phyloP scores from a whole-genome alignment of 2,329 filamentous ascomycete species.

The Corynespora cassiicola region DNA sequence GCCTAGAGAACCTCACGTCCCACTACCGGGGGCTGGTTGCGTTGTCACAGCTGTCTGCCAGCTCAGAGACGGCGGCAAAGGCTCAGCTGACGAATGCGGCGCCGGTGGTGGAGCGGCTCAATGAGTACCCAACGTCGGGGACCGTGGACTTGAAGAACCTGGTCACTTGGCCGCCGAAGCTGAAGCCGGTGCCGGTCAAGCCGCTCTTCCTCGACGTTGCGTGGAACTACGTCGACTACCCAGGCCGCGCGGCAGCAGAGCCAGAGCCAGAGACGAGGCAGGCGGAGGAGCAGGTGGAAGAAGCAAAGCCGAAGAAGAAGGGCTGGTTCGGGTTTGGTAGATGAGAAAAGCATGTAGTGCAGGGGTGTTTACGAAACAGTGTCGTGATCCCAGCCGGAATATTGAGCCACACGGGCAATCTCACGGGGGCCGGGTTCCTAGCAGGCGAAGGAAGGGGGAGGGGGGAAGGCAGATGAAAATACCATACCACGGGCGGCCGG shows the following conservation, averaged over 20 bases:
- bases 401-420: conserved; percentile 8
- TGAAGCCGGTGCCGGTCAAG: conserved; percentile 87
- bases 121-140: conserved; percentile 74
- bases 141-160: conserved; percentile 77
- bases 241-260: conserved; percentile 60
- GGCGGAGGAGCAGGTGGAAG: conserved; percentile 31
- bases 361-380: conserved; percentile 14
- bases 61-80: conserved; percentile 56
- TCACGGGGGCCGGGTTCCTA: conserved; percentile 5
- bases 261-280: conserved; percentile 32
- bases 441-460: neutral
- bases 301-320: conserved; percentile 53
- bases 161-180: conserved; percentile 83
- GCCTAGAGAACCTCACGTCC: conserved; percentile 75
- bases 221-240: conserved; percentile 97
- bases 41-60: conserved; percentile 68
- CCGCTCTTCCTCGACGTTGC: conserved; percentile 95
- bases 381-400: conserved; percentile 8
- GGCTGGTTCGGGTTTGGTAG: conserved; percentile 60
- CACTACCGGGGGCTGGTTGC: conserved; percentile 87
- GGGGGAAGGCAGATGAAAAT: no score
- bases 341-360: conserved; percentile 27
- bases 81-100: conserved; percentile 51
- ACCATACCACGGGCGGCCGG: no score
- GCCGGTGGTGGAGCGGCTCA: conserved; percentile 76